Base-by-base conservation (phyloP, 257 asterid genomes). In the Cinchona pubescens region DNA sequence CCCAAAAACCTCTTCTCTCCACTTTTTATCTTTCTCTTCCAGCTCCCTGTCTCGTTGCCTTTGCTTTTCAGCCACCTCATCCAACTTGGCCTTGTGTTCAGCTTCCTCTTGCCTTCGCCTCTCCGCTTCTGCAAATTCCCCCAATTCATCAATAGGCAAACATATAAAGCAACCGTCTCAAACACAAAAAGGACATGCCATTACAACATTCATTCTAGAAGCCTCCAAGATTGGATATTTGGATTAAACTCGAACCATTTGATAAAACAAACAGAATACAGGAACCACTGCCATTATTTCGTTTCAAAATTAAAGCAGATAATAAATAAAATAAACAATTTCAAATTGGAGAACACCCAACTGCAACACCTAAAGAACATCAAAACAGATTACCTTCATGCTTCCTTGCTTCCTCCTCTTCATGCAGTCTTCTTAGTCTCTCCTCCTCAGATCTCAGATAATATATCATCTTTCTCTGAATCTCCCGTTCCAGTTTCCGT, bases 381-480 rank as follows among this genome's bases (percentile, higher is more conserved):
- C n/a, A 35, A 37, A 19, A 13, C 25, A 25, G 29, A 60, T 51
- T 86, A 93, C 98, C 98, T 93, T 93, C 97, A 70, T 30, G 92
- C 82, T 82, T 93, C 75, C 89, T 84, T 42, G 92, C 96, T 80
- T 88, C 97, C 86, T 91, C 98, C 87, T 87, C 97, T 76, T 91
- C 98, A 19, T 55, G 92, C 82, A 84, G 37, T 89, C 77, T 88
- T 82, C 77, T 85, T 66, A 82, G 88, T 73, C 86, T 87, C 80
- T 91, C 96, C 84, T 91, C 98, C 80, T 93, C 96, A 23, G 82
- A 32, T 79, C 80, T 87, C 84, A 91, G 82, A 78, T 82, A 90
- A 79, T 76, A 90, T 38, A 90, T 72, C 85, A 85, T 77, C 82
- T 87, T 91, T 83, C 97, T 88, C 91, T 72, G 85, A 13, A 86